Base-by-base conservation (phyloP, 306 rosid species). In the Ochetophila trinervis region DNA sequence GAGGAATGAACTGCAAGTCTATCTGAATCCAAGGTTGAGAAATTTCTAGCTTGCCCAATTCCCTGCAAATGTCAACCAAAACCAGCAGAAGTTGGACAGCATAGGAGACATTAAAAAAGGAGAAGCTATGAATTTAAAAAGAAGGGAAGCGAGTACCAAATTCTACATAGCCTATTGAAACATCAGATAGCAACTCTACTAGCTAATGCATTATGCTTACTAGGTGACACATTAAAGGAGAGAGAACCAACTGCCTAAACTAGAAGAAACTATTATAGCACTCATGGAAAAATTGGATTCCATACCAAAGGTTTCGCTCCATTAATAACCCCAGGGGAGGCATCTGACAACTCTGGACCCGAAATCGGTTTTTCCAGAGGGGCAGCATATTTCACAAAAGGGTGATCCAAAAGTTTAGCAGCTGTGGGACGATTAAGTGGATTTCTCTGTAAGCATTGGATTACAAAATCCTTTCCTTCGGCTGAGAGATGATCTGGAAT, bases 1-100 rank as follows among this genome's bases (percentile, higher is more conserved):
- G 91, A 87, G n/a, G 99, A 94, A 85, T 90, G 97, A 76, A 83
- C 65, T n/a, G 94, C 76, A 71, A 90, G 88, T 77, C 88, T 86
- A 65, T 94, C 96, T 36, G 97, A 84, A 76, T 90, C 95, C 88
- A 94, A 52, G 45, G 63, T 42, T 67, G 91, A 68, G 68, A 52
- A 77, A 67, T 71, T 82, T 71, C 83, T 83, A 56, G 83, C 82
- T 70, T 88, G 91, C 63, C 88, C 91, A 60, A 82, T 69, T 66
- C 84, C 87, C 99, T 94, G 84, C 71, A 68, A 63, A 83, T 62
- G 51, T 19, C 19, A 9, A 56, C 34, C 32, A 74, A 42, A 58
- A 24, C 52, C 27, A 17, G 19, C 53, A 24, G 19, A 6, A 36
- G 34, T 47, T 16, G 11, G 65, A 57, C 5, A 51, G 9, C 36